These are phyloP conservation scores for Penicillium nucicola DNA, from an alignment of 495 filamentous ascomycete genomes.

Conservation along the genomic window DNA sequence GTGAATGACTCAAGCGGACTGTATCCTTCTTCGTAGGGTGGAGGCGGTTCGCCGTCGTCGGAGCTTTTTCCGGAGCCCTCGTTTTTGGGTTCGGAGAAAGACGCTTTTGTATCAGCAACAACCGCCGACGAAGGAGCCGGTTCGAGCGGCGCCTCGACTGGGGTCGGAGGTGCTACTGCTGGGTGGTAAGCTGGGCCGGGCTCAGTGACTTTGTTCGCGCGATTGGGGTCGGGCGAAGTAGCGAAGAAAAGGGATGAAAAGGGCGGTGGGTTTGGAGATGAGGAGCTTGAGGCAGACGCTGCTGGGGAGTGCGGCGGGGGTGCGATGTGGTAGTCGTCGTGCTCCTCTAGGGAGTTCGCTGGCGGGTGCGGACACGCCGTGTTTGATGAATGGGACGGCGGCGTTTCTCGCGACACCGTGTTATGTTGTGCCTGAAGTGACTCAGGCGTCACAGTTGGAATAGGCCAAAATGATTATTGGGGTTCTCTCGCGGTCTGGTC, in stretches of 20 bases:
- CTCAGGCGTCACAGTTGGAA: not conserved
- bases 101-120: conserved; percentile 80
- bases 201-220: conserved; percentile 50
- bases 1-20: conserved; percentile 91
- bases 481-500: conserved; percentile 3
- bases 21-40: conserved; percentile 90
- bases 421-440: conserved; percentile 9
- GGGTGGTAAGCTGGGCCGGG: conserved; percentile 57
- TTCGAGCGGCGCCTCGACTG: conserved; percentile 39
- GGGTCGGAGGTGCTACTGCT: conserved; percentile 48
- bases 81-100: conserved; percentile 73
- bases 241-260: conserved; percentile 63
- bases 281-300: conserved; percentile 58
- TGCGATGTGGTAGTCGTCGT: conserved; percentile 49
- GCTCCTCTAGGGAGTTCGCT: conserved; percentile 45
- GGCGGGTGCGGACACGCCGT: conserved; percentile 56
- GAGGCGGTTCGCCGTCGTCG: conserved; percentile 88
- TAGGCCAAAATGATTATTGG: conserved; percentile 11
- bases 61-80: conserved; percentile 63
- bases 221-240: conserved; percentile 38
- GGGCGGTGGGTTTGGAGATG: conserved; percentile 55
- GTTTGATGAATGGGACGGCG: conserved; percentile 60
- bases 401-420: conserved; percentile 70
- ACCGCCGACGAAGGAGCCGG: conserved; percentile 51
- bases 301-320: conserved; percentile 63